phyloP scores from a whole-genome alignment of 495 filamentous ascomycete genomes.

The Neurospora cerealis region DNA sequence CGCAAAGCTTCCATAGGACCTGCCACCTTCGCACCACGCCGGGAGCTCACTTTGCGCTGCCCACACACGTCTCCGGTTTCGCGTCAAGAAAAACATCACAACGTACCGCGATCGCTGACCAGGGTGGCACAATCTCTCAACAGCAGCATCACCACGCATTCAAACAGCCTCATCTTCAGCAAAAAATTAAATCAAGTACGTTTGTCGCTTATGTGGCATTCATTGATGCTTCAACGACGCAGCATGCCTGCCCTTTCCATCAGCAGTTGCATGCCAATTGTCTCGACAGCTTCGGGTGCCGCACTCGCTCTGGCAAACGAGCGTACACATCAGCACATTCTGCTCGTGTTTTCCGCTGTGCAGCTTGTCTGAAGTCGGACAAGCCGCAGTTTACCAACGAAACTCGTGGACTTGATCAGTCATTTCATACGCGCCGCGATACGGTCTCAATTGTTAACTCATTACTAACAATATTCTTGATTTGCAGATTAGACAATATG shows the following conservation, averaged over 20 bases:
- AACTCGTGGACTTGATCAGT: neutral
- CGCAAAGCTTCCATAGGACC: slow-evolving; percentile 2
- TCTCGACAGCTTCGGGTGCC: neutral
- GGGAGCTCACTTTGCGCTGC: slow-evolving; percentile 6
- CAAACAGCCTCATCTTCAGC: neutral
- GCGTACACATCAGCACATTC: neutral
- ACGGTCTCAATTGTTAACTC: neutral
- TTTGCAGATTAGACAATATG: slow-evolving; percentile 25
- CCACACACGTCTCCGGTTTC: slow-evolving; percentile 3
- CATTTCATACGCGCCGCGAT: neutral
- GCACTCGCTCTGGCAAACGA: neutral
- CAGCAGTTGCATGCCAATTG: neutral
- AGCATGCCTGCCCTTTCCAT: neutral
- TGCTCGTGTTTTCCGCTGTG: neutral
- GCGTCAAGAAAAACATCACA: slow-evolving; percentile 3
- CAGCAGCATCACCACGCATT: neutral
- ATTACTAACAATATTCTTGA: slow-evolving; percentile 11
- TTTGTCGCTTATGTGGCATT: neutral
- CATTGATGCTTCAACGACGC: neutral
- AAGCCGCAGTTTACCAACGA: neutral
- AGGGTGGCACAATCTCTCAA: slow-evolving; percentile 2
- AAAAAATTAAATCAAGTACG: neutral
- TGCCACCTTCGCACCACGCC: neutral
- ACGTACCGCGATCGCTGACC: slow-evolving; percentile 8
- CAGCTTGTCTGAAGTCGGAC: neutral